Base-by-base conservation (phyloP, 768 basidiomycete species). In the Lentinula raphanica region DNA sequence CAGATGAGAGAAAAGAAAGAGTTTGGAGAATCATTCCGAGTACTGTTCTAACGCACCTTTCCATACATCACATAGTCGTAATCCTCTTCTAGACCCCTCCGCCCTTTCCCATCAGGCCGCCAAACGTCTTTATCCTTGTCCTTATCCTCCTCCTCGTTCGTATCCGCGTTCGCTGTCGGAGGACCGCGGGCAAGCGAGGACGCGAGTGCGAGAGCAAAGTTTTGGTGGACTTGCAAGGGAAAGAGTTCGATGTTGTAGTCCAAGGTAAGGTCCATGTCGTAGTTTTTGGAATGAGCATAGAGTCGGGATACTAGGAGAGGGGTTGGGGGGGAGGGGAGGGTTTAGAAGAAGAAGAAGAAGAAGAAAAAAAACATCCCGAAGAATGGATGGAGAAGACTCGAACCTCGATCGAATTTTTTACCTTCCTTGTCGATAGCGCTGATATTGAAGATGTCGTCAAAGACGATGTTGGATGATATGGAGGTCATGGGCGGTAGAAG, bases 11-110 rank as follows among this genome's bases (percentile, higher is more conserved):
- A n/a, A n/a, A n/a, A n/a, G n/a, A n/a, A n/a, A n/a, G n/a, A n/a
- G n/a, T n/a, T n/a, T n/a, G n/a, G n/a, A n/a, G n/a, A n/a, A n/a
- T 42, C 35, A 42, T 38, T 23, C 4, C 27, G 49, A 44, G 21
- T 31, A 6, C 31, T 23, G 3, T 19, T 32, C 8, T 29, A 38
- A 65, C 79, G 58, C 63, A 95, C 94, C 86, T 95, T 98, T 31
- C 96, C 96, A 70, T 92, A 94, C 94, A 98, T 98, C 63, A 99
- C 96, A 77, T 98, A 99, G 67, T 98, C 95, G 67, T 94, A 99
- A 63, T 98, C 94, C 59, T 94, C 90, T 62, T 98, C 96, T 27
- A 99, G 70, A 11, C 87, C 95, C 68, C 82, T 79, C 63, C 79
- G 81, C 13, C 83, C 92, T 72, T 87, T 94, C 36, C 87, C 87